These are phyloP conservation scores for Penicillium sp. DNA, from an alignment of 2,329 filamentous ascomycete species.

Conservation along the genomic window DNA sequence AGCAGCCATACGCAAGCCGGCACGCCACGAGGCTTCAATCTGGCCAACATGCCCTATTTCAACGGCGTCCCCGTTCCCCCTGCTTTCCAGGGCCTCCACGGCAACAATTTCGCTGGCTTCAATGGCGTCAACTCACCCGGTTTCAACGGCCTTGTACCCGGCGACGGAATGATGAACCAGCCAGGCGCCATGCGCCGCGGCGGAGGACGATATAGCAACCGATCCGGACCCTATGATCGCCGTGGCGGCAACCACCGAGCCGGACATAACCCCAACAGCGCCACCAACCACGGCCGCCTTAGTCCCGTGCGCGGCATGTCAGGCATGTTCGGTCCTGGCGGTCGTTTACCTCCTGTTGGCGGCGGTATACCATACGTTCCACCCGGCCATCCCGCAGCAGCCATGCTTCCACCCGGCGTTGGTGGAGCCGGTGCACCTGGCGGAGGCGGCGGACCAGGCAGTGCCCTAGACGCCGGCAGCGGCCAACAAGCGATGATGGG, in stretches of 20 bases:
- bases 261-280: slow-evolving; percentile 47
- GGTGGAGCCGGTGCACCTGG: neutral
- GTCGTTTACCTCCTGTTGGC: slow-evolving; percentile 29
- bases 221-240: slow-evolving; percentile 71
- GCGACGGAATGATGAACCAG: slow-evolving; percentile 47
- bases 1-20: slow-evolving; percentile 73
- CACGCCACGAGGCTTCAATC: slow-evolving; percentile 86
- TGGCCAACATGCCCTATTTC: slow-evolving; percentile 66
- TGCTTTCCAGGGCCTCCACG: slow-evolving; percentile 30
- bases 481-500: slow-evolving; percentile 70
- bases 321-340: slow-evolving; percentile 32
- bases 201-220: slow-evolving; percentile 58
- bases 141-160: slow-evolving; percentile 34
- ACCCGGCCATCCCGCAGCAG: slow-evolving; percentile 36
- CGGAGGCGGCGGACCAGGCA: slow-evolving; percentile 33
- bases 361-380: slow-evolving; percentile 32
- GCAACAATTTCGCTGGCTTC: slow-evolving; percentile 28
- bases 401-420: slow-evolving; percentile 1
- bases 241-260: slow-evolving; percentile 50
- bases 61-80: slow-evolving; percentile 37
- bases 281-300: slow-evolving; percentile 44
- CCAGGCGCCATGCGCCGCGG: slow-evolving; percentile 66
- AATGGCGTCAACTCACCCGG: slow-evolving; percentile 27
- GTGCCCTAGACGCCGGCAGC: slow-evolving; percentile 50
- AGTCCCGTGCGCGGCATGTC: slow-evolving; percentile 35